Percentiles rank a stretch among this genome's conserved stretches.
phyloP scores from a whole-genome alignment of 1,284 basidiomycete genomes.

The Rhizopogon parksii region DNA sequence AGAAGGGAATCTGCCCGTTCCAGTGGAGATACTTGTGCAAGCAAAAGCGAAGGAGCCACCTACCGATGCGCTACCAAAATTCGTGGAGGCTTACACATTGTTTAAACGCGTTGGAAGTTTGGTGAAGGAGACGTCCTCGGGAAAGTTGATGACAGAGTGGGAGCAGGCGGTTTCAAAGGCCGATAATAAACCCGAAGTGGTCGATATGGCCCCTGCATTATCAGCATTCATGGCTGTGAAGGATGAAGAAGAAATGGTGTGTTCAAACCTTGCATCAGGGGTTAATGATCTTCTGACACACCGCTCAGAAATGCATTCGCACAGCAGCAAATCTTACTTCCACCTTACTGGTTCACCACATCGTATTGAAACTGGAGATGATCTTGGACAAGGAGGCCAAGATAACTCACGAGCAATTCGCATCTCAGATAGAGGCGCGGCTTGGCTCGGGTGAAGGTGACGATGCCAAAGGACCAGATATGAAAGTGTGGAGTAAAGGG shows the following conservation, averaged over 20 bases:
- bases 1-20: conserved; percentile 44
- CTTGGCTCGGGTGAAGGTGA: conserved; percentile 79
- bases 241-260: conserved; percentile 84
- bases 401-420: conserved; percentile 83
- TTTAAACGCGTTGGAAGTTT: conserved; percentile 63
- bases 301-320: conserved; percentile 66
- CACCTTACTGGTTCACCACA: conserved; percentile 80
- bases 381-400: conserved; percentile 90
- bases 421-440: conserved; percentile 78
- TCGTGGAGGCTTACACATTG: conserved; percentile 50
- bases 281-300: neutral
- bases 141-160: conserved; percentile 81
- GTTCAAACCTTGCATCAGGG: conserved; percentile 23
- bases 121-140: conserved; percentile 70
- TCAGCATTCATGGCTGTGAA: conserved; percentile 81
- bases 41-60: conserved; percentile 70
- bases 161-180: conserved; percentile 50
- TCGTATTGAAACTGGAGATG: conserved; percentile 82
- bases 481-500: conserved; percentile 84
- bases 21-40: conserved; percentile 62
- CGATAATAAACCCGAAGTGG: conserved; percentile 58
- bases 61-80: conserved; percentile 60
- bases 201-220: conserved; percentile 74
- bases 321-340: conserved; percentile 78
- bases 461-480: conserved; percentile 72